Evolutionary conservation across 2,329 filamentous ascomycete species (phyloP).

Genomic region (Colletotrichum gigasporum): DNA sequence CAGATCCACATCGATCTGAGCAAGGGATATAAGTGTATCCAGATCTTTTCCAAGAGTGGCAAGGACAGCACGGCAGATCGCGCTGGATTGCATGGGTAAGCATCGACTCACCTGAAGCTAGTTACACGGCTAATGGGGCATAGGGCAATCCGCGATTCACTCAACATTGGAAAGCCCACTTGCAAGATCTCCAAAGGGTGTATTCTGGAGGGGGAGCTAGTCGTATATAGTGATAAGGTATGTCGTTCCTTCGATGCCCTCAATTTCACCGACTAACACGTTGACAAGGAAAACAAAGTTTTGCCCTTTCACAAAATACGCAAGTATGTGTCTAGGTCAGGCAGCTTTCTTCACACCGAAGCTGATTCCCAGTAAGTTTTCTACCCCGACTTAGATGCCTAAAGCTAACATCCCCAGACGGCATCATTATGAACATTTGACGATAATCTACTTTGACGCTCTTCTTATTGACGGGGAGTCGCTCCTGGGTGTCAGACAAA

Average conservation of each 20-base stretch:
- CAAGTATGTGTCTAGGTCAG: conserved; percentile 80
- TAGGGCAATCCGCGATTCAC: conserved; percentile 68
- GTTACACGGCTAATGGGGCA: conserved; percentile 25
- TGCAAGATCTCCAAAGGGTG: conserved; percentile 72
- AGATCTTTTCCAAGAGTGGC: conserved; percentile 92
- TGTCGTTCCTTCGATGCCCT: conserved; percentile 23
- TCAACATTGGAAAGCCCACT: conserved; percentile 66
- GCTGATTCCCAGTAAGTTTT: conserved; percentile 72
- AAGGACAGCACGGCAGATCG: conserved; percentile 86
- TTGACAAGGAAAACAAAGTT: conserved; percentile 63
- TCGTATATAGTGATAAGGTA: conserved; percentile 77
- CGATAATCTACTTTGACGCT: conserved; percentile 70
- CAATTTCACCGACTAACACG: conserved; percentile 31
- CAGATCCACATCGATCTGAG: conserved; percentile 83
- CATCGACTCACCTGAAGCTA: background rate
- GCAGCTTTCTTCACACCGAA: conserved; percentile 72
- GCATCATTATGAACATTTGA: conserved; percentile 62
- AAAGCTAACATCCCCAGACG: conserved; percentile 47
- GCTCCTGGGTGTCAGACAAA: conserved; percentile 61
- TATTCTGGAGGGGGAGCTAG: conserved; percentile 85
- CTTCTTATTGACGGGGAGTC: conserved; percentile 64
- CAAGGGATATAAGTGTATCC: conserved; percentile 64
- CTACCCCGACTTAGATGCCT: background rate
- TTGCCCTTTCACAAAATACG: conserved; percentile 84
- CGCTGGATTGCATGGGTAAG: conserved; percentile 64